These are phyloP conservation scores for Takashimella koratensis DNA, from an alignment of 1,284 basidiomycete genomes.

Conservation along the genomic window DNA sequence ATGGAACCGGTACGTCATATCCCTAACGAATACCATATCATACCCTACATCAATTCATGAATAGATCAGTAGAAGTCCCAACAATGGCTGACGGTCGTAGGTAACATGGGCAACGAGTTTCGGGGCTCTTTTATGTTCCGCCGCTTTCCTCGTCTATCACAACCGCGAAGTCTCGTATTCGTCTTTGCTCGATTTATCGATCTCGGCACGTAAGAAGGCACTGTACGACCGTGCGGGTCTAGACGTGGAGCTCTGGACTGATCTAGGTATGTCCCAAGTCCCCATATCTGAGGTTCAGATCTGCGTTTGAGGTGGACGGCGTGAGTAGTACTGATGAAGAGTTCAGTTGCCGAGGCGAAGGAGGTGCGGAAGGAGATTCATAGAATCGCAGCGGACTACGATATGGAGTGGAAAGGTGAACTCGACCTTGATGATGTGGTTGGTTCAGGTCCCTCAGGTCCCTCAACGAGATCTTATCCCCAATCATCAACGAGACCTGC, in stretches of 20 bases:
- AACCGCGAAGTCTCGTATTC: constrained; percentile 67
- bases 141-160: constrained; percentile 50
- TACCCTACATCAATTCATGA: too few species aligned
- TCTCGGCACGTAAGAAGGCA: constrained; percentile 58
- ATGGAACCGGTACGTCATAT: constrained; percentile 59
- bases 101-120: constrained; percentile 38
- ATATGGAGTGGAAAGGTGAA: constrained; percentile 50
- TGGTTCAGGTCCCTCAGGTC: neutral
- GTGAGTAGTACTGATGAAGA: constrained; percentile 7
- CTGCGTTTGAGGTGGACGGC: neutral
- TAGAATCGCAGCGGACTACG: constrained; percentile 62
- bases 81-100: neutral
- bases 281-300: neutral
- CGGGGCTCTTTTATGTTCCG: constrained; percentile 26
- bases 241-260: constrained; percentile 61
- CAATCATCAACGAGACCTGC: too few species aligned
- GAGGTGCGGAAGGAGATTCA: constrained; percentile 56
- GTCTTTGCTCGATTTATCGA: constrained; percentile 58
- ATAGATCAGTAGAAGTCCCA: too few species aligned
- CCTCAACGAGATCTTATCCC: neutral
- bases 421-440: constrained; percentile 27
- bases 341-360: constrained; percentile 55
- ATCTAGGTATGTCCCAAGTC: constrained; percentile 42
- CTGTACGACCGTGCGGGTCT: constrained; percentile 61
- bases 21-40: constrained; percentile 47